Conservation (phyloP, 2,329 filamentous ascomycete species). For the Cadophora malorum region DNA sequence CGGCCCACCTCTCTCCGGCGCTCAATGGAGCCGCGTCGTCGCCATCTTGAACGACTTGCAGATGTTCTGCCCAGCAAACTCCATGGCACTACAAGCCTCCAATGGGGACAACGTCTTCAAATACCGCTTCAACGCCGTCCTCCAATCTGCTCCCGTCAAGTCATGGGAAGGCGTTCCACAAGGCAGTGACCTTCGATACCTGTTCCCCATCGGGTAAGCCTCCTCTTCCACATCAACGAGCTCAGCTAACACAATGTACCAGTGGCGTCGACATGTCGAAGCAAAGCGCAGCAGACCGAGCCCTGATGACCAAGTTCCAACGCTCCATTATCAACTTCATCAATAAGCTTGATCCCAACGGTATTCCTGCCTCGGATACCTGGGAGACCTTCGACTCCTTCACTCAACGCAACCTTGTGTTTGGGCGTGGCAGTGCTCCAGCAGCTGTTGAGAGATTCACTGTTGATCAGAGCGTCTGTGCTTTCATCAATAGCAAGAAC, state of each 20-base stretch:
- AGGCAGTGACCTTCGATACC: conserved; percentile 27
- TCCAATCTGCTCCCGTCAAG: conserved; percentile 18
- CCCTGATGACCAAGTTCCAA: conserved; percentile 24
- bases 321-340: conserved; percentile 26
- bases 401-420: background rate
- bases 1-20: conserved; percentile 29
- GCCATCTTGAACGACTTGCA: conserved; percentile 31
- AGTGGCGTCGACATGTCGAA: conserved; percentile 9
- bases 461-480: conserved; percentile 1
- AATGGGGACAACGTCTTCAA: conserved; percentile 22
- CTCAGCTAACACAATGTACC: background rate
- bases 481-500: conserved; percentile 18
- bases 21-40: conserved; percentile 27
- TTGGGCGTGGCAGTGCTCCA: conserved; percentile 5
- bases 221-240: conserved; percentile 14
- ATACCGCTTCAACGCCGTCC: conserved; percentile 30
- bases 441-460: conserved; percentile 1
- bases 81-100: conserved; percentile 25
- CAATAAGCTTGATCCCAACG: conserved; percentile 24
- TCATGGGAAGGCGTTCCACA: conserved; percentile 24
- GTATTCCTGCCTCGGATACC: background rate
- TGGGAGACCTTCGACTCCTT: conserved; percentile 3
- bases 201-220: conserved; percentile 19
- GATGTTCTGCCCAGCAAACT: conserved; percentile 26
- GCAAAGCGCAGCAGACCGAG: conserved; percentile 19